Conservation (phyloP, 352 stramenopile species). For the Pythium phragmiticola region DNA sequence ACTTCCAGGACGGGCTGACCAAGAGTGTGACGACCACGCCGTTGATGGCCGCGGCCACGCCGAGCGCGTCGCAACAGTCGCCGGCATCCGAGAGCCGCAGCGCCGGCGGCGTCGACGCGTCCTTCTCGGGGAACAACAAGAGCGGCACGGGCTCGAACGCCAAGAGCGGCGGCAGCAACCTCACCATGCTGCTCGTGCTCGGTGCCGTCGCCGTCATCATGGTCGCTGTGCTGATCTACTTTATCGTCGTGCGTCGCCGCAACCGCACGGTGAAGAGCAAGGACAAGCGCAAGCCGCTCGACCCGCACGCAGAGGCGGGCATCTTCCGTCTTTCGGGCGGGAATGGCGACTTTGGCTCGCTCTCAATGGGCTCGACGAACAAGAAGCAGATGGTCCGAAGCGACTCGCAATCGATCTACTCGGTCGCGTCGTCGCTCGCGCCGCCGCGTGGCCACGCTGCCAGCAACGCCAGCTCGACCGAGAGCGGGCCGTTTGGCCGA, state of each 20-base stretch:
- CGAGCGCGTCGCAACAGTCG: background rate
- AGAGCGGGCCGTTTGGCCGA: constrained; percentile 13
- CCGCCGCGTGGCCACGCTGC: constrained; percentile 11
- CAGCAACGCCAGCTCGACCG: background rate
- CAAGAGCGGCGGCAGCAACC: constrained; percentile 4
- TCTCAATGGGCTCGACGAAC: constrained; percentile 6
- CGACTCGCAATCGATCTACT: constrained; percentile 1
- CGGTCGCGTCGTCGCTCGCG: constrained; percentile 10
- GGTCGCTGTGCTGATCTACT: constrained; percentile 17
- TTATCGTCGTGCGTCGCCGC: constrained; percentile 11
- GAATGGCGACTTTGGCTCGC: background rate
- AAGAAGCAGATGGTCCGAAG: constrained; percentile 1
- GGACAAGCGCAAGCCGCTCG: constrained; percentile 8
- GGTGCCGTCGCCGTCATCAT: constrained; percentile 8
- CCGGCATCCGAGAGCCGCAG: background rate
- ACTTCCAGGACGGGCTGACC: constrained; percentile 11
- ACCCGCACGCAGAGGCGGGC: constrained; percentile 16
- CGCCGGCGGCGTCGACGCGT: constrained; percentile 12
- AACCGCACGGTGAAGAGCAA: constrained; percentile 10
- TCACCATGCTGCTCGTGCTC: constrained; percentile 21
- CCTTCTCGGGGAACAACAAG: constrained; percentile 20
- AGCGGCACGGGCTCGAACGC: background rate
- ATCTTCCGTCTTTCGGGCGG: constrained; percentile 16
- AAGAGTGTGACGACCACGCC: constrained; percentile 7
- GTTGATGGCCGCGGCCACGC: background rate